phyloP scores from a whole-genome alignment of 441 rosid genomes.

The Macaranga tanarius region DNA sequence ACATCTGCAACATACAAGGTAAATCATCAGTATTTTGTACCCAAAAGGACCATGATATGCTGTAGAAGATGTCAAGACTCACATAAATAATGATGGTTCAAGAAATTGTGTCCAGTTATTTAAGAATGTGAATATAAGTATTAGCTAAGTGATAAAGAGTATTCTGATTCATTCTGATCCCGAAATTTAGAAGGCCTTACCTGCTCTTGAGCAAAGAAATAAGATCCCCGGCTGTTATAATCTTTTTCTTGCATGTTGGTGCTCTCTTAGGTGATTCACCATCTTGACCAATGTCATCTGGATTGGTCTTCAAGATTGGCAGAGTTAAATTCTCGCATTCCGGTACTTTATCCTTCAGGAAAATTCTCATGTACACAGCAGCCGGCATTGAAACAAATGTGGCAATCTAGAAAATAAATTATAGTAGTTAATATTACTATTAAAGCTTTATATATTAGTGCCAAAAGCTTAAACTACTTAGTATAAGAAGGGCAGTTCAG shows the following conservation, averaged over 20 bases:
- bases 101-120: background rate
- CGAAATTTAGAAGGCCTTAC: too few species aligned
- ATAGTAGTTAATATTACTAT: background rate
- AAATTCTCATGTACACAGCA: slow-evolving; percentile 72
- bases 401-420: slow-evolving; percentile 47
- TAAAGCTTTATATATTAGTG: background rate
- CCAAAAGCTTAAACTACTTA: too few species aligned
- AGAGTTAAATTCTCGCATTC: slow-evolving; percentile 30
- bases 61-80: slow-evolving; percentile 22
- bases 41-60: slow-evolving; percentile 47
- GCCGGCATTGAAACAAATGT: slow-evolving; percentile 51
- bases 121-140: too few species aligned
- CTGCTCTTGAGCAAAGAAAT: slow-evolving; percentile 56
- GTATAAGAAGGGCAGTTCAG: too few species aligned
- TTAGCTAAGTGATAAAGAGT: too few species aligned
- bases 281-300: slow-evolving; percentile 24
- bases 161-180: too few species aligned
- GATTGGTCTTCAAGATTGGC: slow-evolving; percentile 49
- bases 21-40: slow-evolving; percentile 17
- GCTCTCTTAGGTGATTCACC: slow-evolving; percentile 28
- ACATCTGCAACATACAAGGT: slow-evolving; percentile 46
- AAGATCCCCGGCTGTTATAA: slow-evolving; percentile 45
- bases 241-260: slow-evolving; percentile 30
- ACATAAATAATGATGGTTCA: background rate
- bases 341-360: slow-evolving; percentile 50